A percentile compares a stretch with the other conserved stretches of the same genome.
Evolutionary conservation across 441 rosid species (phyloP).

Genomic region (Croton setiger): DNA sequence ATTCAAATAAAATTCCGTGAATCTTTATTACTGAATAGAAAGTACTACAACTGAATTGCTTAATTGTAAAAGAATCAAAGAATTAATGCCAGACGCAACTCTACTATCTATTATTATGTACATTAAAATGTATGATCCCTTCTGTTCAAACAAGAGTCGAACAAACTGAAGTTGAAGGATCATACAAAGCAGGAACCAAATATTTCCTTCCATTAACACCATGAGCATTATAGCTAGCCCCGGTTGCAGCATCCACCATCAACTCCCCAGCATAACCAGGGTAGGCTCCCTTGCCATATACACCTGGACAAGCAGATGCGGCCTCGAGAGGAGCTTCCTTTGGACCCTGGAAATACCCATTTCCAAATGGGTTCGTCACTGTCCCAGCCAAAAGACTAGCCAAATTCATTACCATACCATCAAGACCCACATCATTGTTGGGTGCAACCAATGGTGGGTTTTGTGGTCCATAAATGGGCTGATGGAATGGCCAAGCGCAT

Average conservation of each 20-base stretch:
- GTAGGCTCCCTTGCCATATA: conserved; percentile 53
- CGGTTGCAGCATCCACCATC: conserved; percentile 38
- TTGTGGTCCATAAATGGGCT: conserved; percentile 60
- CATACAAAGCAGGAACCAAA: conserved; percentile 52
- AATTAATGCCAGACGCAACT: conserved; percentile 1
- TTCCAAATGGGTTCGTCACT: conserved; percentile 55
- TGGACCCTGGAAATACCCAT: conserved; percentile 60
- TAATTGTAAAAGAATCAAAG: neutral
- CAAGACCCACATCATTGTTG: conserved; percentile 56
- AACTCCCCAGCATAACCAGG: conserved; percentile 55
- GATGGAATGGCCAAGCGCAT: conserved; percentile 75
- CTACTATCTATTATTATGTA: neutral
- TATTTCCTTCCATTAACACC: conserved; percentile 53
- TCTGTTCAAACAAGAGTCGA: conserved; percentile 29
- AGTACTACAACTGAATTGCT: conserved; percentile 8
- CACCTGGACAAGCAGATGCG: conserved; percentile 54
- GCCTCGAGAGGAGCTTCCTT: conserved; percentile 59
- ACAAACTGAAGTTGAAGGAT: conserved; percentile 44
- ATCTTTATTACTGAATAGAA: too few relatives aligned
- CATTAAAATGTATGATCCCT: neutral
- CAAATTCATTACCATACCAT: conserved; percentile 58
- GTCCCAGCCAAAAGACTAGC: conserved; percentile 63
- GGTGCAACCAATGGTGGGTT: conserved; percentile 53
- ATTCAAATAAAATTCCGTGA: too few relatives aligned
- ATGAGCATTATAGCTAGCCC: conserved; percentile 53